These are phyloP conservation scores for Phytophthora pisi DNA, from an alignment of 352 stramenopile species.

Conservation along the genomic window DNA sequence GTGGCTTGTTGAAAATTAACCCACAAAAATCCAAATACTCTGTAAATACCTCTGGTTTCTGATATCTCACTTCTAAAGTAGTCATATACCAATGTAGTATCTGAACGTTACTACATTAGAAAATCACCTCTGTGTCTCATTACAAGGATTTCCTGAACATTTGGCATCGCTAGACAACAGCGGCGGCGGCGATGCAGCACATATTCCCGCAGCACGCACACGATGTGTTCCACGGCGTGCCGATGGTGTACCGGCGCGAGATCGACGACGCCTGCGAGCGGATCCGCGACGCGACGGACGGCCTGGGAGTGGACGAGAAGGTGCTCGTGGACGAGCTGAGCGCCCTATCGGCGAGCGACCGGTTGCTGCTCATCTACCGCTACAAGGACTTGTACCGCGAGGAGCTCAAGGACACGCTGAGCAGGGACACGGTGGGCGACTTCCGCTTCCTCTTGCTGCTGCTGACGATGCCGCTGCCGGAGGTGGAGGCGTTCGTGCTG, in stretches of 20 bases:
- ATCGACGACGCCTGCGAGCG: slow-evolving; percentile 61
- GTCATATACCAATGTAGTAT: background rate
- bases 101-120: background rate
- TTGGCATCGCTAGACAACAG: background rate
- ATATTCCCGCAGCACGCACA: slow-evolving; percentile 48
- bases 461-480: slow-evolving; percentile 60
- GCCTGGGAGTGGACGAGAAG: slow-evolving; percentile 72
- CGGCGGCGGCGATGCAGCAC: slow-evolving; percentile 36
- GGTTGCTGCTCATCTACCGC: slow-evolving; percentile 63
- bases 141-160: slow-evolving; percentile 5
- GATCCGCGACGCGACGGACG: slow-evolving; percentile 70
- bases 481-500: slow-evolving; percentile 74
- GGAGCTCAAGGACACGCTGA: slow-evolving; percentile 64
- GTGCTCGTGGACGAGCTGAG: slow-evolving; percentile 59
- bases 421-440: slow-evolving; percentile 68
- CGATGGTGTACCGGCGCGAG: slow-evolving; percentile 43
- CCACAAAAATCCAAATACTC: slow-evolving; percentile 10
- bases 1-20: slow-evolving; percentile 1
- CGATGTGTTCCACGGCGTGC: slow-evolving; percentile 40
- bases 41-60: background rate
- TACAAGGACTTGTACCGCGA: slow-evolving; percentile 72
- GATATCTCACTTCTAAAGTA: background rate
- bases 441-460: slow-evolving; percentile 66
- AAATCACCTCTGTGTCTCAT: background rate
- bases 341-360: slow-evolving; percentile 50